Evolutionary conservation across 208 protist species (phyloP).

Genomic region (Phytomonas sp.): DNA sequence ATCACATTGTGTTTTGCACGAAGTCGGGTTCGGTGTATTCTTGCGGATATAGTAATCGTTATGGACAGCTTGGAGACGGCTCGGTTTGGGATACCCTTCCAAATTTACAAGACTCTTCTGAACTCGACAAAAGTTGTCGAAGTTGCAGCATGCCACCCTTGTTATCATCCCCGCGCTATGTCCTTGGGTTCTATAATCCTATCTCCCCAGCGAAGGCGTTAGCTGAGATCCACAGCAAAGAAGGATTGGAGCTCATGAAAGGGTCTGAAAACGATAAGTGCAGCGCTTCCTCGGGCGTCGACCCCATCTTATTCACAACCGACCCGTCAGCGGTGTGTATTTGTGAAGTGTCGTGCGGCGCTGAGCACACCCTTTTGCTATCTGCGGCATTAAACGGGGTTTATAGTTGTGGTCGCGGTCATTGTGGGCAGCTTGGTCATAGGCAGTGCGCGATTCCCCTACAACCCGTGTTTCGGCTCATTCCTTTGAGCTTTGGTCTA

Average conservation of each 20-base stretch:
- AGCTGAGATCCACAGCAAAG: neutral
- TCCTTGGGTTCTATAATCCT: slow-evolving; percentile 10
- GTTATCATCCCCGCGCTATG: slow-evolving; percentile 14
- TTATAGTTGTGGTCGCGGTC: slow-evolving; percentile 65
- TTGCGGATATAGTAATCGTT: slow-evolving; percentile 66
- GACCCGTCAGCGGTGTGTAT: neutral
- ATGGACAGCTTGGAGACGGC: slow-evolving; percentile 80
- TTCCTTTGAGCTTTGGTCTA: slow-evolving; percentile 70
- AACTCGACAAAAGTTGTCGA: neutral
- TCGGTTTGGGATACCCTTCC: slow-evolving; percentile 38
- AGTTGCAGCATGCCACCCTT: slow-evolving; percentile 5
- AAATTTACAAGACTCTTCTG: neutral
- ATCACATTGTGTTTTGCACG: slow-evolving; percentile 80
- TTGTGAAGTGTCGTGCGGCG: slow-evolving; percentile 31
- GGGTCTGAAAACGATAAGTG: neutral
- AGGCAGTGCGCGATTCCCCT: slow-evolving; percentile 23
- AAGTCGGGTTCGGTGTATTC: slow-evolving; percentile 56
- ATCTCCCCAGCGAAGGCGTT: neutral
- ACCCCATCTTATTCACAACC: neutral
- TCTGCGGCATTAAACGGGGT: slow-evolving; percentile 41
- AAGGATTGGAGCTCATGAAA: neutral
- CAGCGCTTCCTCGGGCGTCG: neutral
- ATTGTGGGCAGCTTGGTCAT: slow-evolving; percentile 57
- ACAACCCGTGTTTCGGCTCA: slow-evolving; percentile 58
- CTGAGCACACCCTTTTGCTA: slow-evolving; percentile 63